Evolutionary conservation across 345 rosid species (phyloP).

Genomic region (Melastoma malabathricum): DNA sequence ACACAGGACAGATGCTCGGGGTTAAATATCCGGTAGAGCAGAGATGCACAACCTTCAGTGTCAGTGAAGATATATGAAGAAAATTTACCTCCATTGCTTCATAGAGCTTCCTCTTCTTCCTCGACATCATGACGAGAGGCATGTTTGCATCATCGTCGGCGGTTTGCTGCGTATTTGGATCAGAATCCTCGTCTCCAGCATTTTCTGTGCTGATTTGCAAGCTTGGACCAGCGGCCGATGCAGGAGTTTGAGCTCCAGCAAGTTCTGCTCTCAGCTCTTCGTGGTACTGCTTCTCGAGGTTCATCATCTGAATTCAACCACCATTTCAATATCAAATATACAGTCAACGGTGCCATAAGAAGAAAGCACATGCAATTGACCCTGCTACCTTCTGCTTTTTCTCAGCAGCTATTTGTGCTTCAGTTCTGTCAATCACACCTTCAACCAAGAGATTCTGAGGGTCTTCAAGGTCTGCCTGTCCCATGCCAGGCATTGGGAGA

Average conservation of each 20-base stretch:
- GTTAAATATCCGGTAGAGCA: not conserved
- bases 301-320: constrained; percentile 39
- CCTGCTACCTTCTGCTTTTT: constrained; percentile 40
- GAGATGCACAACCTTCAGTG: not conserved
- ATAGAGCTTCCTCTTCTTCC: constrained; percentile 49
- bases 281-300: constrained; percentile 69
- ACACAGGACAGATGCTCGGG: not conserved
- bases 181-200: constrained; percentile 21
- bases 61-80: not conserved
- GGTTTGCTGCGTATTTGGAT: constrained; percentile 22
- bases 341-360: not conserved
- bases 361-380: too few relatives aligned
- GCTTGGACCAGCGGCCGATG: constrained; percentile 12
- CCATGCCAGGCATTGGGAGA: constrained; percentile 75
- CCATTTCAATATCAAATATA: constrained; percentile 7
- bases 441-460: constrained; percentile 63
- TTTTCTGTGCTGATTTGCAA: constrained; percentile 14
- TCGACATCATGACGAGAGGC: constrained; percentile 35
- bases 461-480: constrained; percentile 59
- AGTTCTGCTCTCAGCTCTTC: constrained; percentile 67
- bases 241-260: constrained; percentile 15
- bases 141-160: constrained; percentile 27
- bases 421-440: constrained; percentile 53
- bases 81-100: constrained; percentile 55
- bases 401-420: constrained; percentile 67